Evolutionary conservation across 2,329 filamentous ascomycete species (phyloP), one percentile per base, ranked within the genome.

Genomic region (Penicillium sp.): DNA sequence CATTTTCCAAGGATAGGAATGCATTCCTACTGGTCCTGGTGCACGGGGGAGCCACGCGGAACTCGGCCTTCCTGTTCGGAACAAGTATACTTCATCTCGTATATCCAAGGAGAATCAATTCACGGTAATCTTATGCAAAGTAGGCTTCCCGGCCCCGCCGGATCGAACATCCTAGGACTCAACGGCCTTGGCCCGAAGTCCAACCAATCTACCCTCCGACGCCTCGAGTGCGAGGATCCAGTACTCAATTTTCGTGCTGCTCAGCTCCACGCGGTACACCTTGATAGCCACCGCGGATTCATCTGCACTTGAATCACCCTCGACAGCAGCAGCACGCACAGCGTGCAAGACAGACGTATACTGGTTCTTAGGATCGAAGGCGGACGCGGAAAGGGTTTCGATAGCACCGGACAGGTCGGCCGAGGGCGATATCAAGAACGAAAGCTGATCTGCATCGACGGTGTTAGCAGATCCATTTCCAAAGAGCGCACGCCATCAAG

Each of bases 131-230:
- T 35, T n/a, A 50, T 47, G 7, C 44, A 44, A 45, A 40, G 5
- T 22, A 39, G 10, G 5, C 14, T 9, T 2, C 16, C 16, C 20
- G 10, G 25, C 14, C 10, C 20, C 18, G 8, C 36, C 6, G 22
- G 11, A 36, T 36, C 13, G 5, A 25, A n/a, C 13, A 25, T n/a
- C 5, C 16, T 66, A 88, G 63, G 81, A 84, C 79, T 96, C 91
- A 56, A 95, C 79, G 24, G 87, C 83, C 73, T 90, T 75, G 10
- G 87, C 89, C 79, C 90, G 92, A 50, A 87, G 79, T 13, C 92
- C 92, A 7, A 96, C 84, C 53, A 96, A 64, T 72, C 79, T 81
- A 16, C 78, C 80, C 11, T 79, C 80, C 45, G 80, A 75, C 14
- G 74, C 73, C 63, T 86, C 79, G 60, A 87, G 69, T 20, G 82